Evolutionary conservation across 1,284 basidiomycete genomes (phyloP).

Genomic region (Wolfiporia cocos): DNA sequence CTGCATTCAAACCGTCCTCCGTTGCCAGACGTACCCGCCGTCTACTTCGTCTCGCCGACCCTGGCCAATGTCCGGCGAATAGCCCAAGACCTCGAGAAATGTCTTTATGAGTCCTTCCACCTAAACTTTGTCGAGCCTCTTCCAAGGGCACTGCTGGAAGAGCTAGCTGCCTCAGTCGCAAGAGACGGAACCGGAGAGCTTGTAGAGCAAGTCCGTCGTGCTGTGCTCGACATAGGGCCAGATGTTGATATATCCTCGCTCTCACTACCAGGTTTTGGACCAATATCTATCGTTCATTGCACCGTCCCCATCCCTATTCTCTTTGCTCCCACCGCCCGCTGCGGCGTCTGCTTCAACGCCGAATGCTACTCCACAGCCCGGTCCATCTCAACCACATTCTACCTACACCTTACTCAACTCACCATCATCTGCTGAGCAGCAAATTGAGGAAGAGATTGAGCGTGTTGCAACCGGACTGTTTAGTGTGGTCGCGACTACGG

Average conservation of each 20-base stretch:
- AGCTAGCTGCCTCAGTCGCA: slow-evolving; percentile 87
- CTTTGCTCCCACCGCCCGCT: slow-evolving; percentile 60
- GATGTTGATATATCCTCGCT: background rate
- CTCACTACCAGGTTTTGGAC: slow-evolving; percentile 84
- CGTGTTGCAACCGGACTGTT: slow-evolving; percentile 89
- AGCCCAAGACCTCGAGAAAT: slow-evolving; percentile 82
- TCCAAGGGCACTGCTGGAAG: slow-evolving; percentile 85
- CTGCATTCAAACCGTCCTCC: slow-evolving; percentile 87
- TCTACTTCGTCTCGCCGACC: slow-evolving; percentile 96
- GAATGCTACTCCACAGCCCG: slow-evolving; percentile 28
- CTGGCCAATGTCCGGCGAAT: slow-evolving; percentile 84
- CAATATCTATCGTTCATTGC: slow-evolving; percentile 98
- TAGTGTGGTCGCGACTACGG: slow-evolving; percentile 89
- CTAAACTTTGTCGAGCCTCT: slow-evolving; percentile 94
- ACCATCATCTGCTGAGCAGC: slow-evolving; percentile 84
- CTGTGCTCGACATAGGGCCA: background rate
- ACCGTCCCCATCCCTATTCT: slow-evolving; percentile 93
- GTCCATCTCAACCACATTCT: slow-evolving; percentile 29
- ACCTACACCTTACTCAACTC: slow-evolving; percentile 89
- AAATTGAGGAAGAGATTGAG: slow-evolving; percentile 93
- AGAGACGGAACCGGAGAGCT: slow-evolving; percentile 80
- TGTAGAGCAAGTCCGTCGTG: slow-evolving; percentile 62
- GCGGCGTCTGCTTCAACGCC: slow-evolving; percentile 27
- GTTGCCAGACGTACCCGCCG: slow-evolving; percentile 91
- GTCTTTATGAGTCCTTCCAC: slow-evolving; percentile 90